Evolutionary conservation across 1,284 basidiomycete genomes (phyloP), one percentile per base, ranked within the genome.

Genomic region (Heterobasidion irregulare): DNA sequence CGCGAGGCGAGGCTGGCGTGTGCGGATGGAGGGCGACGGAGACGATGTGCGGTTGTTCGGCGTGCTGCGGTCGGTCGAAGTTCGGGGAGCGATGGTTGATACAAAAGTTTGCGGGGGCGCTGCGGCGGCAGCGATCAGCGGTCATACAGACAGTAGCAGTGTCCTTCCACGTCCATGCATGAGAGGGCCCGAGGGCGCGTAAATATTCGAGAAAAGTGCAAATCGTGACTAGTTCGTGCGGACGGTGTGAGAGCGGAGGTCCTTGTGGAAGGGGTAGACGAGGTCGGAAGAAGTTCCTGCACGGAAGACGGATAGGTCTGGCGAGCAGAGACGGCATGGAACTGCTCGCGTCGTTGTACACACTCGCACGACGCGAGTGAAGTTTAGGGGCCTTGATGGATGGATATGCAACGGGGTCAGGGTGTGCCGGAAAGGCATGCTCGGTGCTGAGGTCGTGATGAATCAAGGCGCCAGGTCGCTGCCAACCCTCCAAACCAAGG

Each of bases 181-280:
- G 35, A 18, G 15, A 18, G n/a, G 44, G n/a, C 18, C 18, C 26
- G 26, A 26, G 38, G 52, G n/a, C 45, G 59, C 58, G 58, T 59
- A 59, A 55, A 59, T 59, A 56, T 53, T 26, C 26, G 26, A 26
- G 58, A 59, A 58, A 59, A 59, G 56, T 59, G 58, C 58, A 59
- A 58, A 59, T 59, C 54, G 58, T 59, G 46, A 54, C 47, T 34
- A 8, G 50, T 50, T 59, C 58, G 53, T 59, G 48, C 53, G 49
- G 41, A 51, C 50, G 58, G 50, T 47, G 55, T 49, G 57, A 52
- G 7, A 36, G 38, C 54, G 43, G 43, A 32, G 47, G 58, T 47
- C 52, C 48, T 50, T 41, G 26, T 5, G 12, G 6, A 41, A 6
- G n/a, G 2, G 38, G 38, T 41, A 10, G 38, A 41, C 6, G 38